A percentile compares a stretch with the other conserved stretches of the same genome.
phyloP scores from a whole-genome alignment of 257 asterid species.

The Gentiana macrophylla region DNA sequence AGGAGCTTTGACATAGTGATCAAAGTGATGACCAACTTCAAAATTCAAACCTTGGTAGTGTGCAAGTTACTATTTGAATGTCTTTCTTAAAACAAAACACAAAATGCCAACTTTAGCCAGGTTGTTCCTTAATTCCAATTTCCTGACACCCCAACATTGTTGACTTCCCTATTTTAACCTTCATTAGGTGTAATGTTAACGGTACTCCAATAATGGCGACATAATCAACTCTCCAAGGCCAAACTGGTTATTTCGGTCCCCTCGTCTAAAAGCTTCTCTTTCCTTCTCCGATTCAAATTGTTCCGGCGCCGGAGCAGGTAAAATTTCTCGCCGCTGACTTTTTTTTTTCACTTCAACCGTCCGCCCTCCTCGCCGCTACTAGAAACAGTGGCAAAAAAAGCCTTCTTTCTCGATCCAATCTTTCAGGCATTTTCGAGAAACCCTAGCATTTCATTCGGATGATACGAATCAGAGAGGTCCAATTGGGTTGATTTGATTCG shows the following conservation, averaged over 20 bases:
- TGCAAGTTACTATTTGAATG: not conserved
- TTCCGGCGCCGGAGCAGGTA: conserved; percentile 10
- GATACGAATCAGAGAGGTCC: conserved; percentile 3
- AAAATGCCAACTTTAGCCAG: conserved; percentile 5
- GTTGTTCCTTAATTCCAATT: conserved; percentile 5
- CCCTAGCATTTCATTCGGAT: conserved; percentile 7
- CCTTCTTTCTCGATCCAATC: too few relatives aligned
- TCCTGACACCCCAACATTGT: not conserved
- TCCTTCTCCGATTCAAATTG: conserved; percentile 6
- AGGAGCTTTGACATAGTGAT: too few relatives aligned
- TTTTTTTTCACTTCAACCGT: not conserved
- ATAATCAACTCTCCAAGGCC: not conserved
- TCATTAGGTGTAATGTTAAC: not conserved
- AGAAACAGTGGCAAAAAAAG: too few relatives aligned
- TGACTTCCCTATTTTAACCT: conserved; percentile 4
- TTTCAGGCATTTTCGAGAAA: not conserved
- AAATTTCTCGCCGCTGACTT: not conserved
- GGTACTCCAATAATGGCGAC: not conserved
- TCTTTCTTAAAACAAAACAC: not conserved
- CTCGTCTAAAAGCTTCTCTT: not conserved
- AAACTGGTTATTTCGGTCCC: conserved; percentile 1
- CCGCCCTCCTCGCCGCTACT: not conserved
- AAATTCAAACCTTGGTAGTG: not conserved
- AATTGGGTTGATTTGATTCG: conserved; percentile 24
- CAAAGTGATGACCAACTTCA: too few relatives aligned